A percentile compares a stretch with the other conserved stretches of the same genome.
phyloP scores from a whole-genome alignment of 2,329 filamentous ascomycete species.

The Penicillium sp. region DNA sequence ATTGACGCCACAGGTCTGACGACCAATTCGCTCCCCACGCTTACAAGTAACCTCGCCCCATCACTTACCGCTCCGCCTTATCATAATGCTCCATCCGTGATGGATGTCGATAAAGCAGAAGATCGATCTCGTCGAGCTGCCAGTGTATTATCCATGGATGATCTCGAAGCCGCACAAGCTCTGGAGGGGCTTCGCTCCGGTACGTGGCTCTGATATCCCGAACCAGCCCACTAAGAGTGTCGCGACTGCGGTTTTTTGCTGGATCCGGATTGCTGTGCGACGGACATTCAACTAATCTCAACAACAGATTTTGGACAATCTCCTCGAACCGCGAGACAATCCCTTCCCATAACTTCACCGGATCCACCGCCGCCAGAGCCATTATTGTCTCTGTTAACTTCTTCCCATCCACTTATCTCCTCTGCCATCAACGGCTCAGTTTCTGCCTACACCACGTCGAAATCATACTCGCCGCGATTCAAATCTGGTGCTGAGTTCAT shows the following conservation, averaged over 20 bases:
- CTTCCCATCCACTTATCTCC: constrained; percentile 80
- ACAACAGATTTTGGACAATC: constrained; percentile 65
- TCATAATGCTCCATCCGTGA: constrained; percentile 31
- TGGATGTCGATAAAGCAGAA: constrained; percentile 32
- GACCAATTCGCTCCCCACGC: constrained; percentile 7
- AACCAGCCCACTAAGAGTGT: neutral
- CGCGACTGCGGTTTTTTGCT: neutral
- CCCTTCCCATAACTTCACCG: constrained; percentile 29
- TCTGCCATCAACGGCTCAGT: constrained; percentile 81
- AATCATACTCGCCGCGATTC: constrained; percentile 85
- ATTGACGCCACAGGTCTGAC: constrained; percentile 10
- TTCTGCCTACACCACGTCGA: constrained; percentile 80
- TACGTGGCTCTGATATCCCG: constrained; percentile 38
- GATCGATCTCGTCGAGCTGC: constrained; percentile 43
- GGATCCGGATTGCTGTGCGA: neutral
- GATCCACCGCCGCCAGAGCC: constrained; percentile 65
- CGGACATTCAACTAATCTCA: constrained; percentile 9
- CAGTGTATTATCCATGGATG: constrained; percentile 49
- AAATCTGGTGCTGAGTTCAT: constrained; percentile 88
- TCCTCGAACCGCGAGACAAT: constrained; percentile 48
- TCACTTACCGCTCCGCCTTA: constrained; percentile 9
- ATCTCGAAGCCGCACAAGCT: constrained; percentile 66
- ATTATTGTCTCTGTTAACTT: constrained; percentile 79
- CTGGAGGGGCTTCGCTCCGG: constrained; percentile 71
- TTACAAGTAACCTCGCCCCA: constrained; percentile 7